A percentile compares a stretch with the other conserved stretches of the same genome.
Conservation (phyloP, 2,329 filamentous ascomycete species). For the Neofusicoccum laricinum region DNA sequence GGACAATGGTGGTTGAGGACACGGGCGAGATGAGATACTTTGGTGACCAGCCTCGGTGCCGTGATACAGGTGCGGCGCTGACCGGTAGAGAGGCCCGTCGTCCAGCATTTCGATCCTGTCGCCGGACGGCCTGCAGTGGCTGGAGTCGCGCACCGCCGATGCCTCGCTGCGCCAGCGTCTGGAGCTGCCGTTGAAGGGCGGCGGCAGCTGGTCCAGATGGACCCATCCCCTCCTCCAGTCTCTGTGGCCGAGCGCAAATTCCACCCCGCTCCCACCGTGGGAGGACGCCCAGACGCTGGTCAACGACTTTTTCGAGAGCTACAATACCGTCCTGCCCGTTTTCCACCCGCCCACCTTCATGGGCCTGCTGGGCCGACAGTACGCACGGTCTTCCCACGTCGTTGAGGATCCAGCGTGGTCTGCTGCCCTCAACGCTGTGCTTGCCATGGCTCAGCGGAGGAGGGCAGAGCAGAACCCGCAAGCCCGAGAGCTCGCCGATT, state of each 20-base stretch:
- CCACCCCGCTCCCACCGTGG: not conserved
- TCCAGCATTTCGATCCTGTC: conserved; percentile 7
- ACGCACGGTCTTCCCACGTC: not conserved
- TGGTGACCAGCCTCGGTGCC: not conserved
- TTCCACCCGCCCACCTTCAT: conserved; percentile 2
- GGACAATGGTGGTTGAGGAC: not conserved
- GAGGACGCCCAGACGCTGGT: not conserved
- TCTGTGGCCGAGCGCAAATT: not conserved
- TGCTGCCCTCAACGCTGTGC: not conserved
- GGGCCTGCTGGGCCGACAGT: not conserved
- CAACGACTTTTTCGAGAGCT: not conserved
- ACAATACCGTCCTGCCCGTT: not conserved
- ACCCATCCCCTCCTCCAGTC: not conserved
- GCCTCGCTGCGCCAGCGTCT: conserved; percentile 5
- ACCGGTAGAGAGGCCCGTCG: conserved; percentile 3
- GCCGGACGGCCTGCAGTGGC: not conserved
- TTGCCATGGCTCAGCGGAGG: not conserved
- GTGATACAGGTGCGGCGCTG: not conserved
- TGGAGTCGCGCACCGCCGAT: conserved; percentile 2
- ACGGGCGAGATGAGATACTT: conserved; percentile 11
- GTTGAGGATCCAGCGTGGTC: not conserved
- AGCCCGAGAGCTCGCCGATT: not conserved
- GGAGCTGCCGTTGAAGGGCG: not conserved
- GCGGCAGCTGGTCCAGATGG: not conserved
- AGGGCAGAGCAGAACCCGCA: not conserved